phyloP scores from a whole-genome alignment of 2,329 filamentous ascomycete species.

The Ophiostoma ips region DNA sequence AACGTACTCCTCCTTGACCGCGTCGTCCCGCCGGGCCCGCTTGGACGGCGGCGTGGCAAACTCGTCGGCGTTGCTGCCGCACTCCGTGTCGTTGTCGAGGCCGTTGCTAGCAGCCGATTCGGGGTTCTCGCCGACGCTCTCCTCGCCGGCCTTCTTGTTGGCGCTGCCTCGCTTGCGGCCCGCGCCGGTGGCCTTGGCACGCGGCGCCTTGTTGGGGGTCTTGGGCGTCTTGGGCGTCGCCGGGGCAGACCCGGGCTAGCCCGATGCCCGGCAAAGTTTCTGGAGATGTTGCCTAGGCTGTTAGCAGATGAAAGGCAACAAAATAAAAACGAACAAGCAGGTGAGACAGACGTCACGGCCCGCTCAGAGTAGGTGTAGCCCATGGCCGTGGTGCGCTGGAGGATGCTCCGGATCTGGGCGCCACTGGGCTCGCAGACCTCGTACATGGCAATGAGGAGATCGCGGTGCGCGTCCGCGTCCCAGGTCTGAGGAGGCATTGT shows the following conservation, averaged over 20 bases:
- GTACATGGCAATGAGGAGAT: slow-evolving; percentile 17
- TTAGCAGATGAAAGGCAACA: not conserved
- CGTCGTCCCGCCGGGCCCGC: not conserved
- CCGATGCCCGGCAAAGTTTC: not conserved
- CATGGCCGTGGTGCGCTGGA: slow-evolving; percentile 13
- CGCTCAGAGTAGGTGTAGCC: slow-evolving; percentile 18
- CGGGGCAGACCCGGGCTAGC: not conserved
- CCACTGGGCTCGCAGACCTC: slow-evolving; percentile 15
- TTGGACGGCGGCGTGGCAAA: not conserved
- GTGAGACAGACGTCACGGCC: slow-evolving; percentile 17
- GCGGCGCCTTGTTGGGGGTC: slow-evolving; percentile 1
- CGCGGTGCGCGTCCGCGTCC: slow-evolving; percentile 18
- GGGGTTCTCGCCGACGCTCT: not conserved
- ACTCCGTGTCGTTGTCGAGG: not conserved
- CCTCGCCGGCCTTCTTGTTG: not conserved
- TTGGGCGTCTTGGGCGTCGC: not conserved
- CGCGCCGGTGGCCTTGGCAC: slow-evolving; percentile 9
- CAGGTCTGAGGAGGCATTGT: slow-evolving; percentile 13
- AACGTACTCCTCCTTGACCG: not conserved
- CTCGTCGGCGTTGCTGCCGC: not conserved
- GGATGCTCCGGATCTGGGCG: slow-evolving; percentile 16
- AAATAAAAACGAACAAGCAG: not conserved
- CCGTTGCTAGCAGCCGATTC: not conserved
- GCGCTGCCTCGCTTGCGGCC: slow-evolving; percentile 3
- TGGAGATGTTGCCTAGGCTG: not conserved